A percentile compares a stretch with the other conserved stretches of the same genome.
Conservation (phyloP, 2,329 filamentous ascomycete species). For the Blumeriella jaapii region DNA sequence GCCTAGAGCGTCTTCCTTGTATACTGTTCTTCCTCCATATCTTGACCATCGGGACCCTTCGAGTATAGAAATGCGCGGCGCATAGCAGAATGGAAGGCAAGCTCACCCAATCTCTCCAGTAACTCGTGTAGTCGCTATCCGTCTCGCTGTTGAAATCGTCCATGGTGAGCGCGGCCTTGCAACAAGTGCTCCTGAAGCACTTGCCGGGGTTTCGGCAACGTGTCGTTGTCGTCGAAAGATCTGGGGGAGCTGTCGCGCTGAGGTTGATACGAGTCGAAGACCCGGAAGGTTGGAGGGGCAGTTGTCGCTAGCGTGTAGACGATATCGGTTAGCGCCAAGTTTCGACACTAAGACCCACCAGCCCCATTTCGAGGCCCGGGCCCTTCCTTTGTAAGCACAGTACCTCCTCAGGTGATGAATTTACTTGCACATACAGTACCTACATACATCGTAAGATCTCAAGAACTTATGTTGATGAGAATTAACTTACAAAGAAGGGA, state of each 20-base stretch:
- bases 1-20: neutral
- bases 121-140: slow-evolving; percentile 97
- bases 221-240: slow-evolving; percentile 9
- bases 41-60: too few relatives aligned
- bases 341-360: neutral
- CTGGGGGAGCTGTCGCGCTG: slow-evolving; percentile 4
- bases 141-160: slow-evolving; percentile 97
- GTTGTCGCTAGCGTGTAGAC: too few relatives aligned
- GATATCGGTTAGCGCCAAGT: too few relatives aligned
- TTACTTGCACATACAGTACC: too few relatives aligned
- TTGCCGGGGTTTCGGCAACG: slow-evolving; percentile 21
- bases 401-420: too few relatives aligned
- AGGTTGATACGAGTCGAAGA: neutral
- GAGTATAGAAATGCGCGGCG: slow-evolving; percentile 10
- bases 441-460: too few relatives aligned
- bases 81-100: slow-evolving; percentile 12
- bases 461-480: too few relatives aligned
- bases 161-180: slow-evolving; percentile 42
- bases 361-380: too few relatives aligned
- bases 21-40: too few relatives aligned
- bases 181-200: slow-evolving; percentile 24
- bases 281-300: neutral
- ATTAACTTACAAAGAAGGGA: too few relatives aligned
- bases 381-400: too few relatives aligned
- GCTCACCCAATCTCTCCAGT: slow-evolving; percentile 98